Evolutionary conservation across 2,329 filamentous ascomycete species (phyloP).

Genomic region (Fusarium cyanostomum): DNA sequence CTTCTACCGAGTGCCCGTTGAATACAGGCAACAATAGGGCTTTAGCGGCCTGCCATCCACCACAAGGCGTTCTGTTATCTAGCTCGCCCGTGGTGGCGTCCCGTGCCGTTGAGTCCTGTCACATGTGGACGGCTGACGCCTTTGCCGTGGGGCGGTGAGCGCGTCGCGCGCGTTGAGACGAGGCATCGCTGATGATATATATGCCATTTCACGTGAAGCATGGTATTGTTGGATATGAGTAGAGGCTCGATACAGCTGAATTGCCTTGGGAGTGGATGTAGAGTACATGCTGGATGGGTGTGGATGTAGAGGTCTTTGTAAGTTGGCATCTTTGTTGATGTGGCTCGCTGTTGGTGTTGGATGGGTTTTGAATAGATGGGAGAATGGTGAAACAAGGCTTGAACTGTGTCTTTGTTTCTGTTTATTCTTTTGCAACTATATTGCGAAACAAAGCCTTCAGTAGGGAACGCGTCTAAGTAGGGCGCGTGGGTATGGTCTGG

Average conservation of each 20-base stretch:
- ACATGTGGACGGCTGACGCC: constrained; percentile 30
- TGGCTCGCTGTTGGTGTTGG: neutral
- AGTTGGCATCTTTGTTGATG: neutral
- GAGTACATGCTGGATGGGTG: neutral
- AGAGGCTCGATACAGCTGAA: neutral
- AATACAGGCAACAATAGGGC: constrained; percentile 25
- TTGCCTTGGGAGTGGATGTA: neutral
- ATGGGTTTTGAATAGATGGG: neutral
- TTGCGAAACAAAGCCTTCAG: neutral
- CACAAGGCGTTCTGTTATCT: constrained; percentile 14
- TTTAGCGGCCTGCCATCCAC: neutral
- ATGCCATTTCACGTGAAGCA: neutral
- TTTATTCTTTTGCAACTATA: neutral
- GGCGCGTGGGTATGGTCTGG: too few relatives aligned
- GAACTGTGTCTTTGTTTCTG: neutral
- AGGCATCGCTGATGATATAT: constrained; percentile 5
- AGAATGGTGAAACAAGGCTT: neutral
- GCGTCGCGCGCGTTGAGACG: neutral
- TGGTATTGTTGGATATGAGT: neutral
- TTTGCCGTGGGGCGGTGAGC: constrained; percentile 27
- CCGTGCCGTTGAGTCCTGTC: constrained; percentile 26
- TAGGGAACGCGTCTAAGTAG: too few relatives aligned
- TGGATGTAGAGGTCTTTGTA: constrained; percentile 1
- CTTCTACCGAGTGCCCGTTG: constrained; percentile 7
- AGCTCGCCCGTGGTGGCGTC: constrained; percentile 31